phyloP scores from a whole-genome alignment of 257 asterid species.

The Rauvolfia tetraphylla region DNA sequence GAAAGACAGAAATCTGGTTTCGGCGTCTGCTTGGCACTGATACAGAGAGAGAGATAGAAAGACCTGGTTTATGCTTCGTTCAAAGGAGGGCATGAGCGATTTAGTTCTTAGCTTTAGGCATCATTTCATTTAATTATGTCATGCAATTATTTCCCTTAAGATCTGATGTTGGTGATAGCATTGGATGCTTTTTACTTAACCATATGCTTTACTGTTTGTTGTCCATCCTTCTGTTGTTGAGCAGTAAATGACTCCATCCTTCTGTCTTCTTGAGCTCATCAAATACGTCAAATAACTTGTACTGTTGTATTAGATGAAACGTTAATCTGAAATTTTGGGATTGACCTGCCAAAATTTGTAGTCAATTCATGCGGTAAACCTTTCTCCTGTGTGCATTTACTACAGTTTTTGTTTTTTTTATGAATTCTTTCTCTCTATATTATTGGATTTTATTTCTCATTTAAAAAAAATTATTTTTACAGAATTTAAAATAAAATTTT shows the following conservation, averaged over 20 bases:
- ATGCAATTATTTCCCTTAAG: conserved; percentile 11
- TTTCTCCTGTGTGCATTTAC: too few relatives aligned
- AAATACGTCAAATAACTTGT: not conserved
- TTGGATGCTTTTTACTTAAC: not conserved
- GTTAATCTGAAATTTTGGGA: not conserved
- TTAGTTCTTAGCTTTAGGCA: not conserved
- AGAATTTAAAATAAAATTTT: too few relatives aligned
- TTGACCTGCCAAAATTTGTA: too few relatives aligned
- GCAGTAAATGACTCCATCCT: too few relatives aligned
- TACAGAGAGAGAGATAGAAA: not conserved
- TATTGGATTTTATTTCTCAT: too few relatives aligned
- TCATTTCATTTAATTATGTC: conserved; percentile 1
- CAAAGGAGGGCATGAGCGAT: not conserved
- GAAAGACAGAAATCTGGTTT: conserved; percentile 75
- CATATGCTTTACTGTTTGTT: too few relatives aligned
- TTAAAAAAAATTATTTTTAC: too few relatives aligned
- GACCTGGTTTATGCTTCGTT: conserved; percentile 6
- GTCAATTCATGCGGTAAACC: not conserved
- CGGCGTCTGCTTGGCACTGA: conserved; percentile 90
- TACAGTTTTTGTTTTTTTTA: too few relatives aligned
- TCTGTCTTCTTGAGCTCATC: too few relatives aligned
- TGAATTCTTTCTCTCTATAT: too few relatives aligned
- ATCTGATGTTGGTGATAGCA: not conserved
- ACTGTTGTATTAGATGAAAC: not conserved
- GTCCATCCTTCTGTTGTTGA: too few relatives aligned